Evolutionary conservation across 2,329 filamentous ascomycete species (phyloP), one percentile per base, ranked within the genome.

Genomic region (Cadophora malorum): DNA sequence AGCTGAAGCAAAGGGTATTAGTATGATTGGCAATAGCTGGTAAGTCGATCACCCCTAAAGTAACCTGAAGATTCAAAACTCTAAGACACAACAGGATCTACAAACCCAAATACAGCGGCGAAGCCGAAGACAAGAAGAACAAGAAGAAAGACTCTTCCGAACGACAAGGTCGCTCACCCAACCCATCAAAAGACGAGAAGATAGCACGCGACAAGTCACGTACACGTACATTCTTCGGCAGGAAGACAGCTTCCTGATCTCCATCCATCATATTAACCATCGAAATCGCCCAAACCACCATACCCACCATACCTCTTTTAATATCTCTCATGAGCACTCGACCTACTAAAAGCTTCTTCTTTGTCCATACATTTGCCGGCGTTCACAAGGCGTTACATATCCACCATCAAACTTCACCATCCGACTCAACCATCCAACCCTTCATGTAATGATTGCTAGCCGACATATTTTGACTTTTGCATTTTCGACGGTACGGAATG

Each of bases 1-100:
- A 83, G 96, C 96, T 6, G 96, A 97, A 79, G 89, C 91, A 28
- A 96, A 96, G 80, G 96, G 96, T 7, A 94, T 97, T 84, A 97
- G 89, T 80, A 98, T 98, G 94, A 91, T 97, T 66, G 96, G 96
- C 65, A 98, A 98, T 79, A 97, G 94, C 83, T 99, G 96, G 95
- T 97, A 84, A 78, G 92, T 86, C 67, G 69, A 60, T 49, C 2
- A 21, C 28, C 4, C 7, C 25, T 16, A 31, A 8, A 49, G 7
- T 7, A 1, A 49, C 6, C 6, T 21, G 6, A 21, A 49, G 3
- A 6, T 21, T 49, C 5, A 21, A 5, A 16, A 53, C 61, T 23
- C 64, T 67, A 41, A 60, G 53, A 61, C 9, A 10, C 49, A 62
- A 14, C 55, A 97, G 94, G 94, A 98, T 98, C 74, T 94, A 97